A percentile compares a stretch with the other conserved stretches of the same genome.
phyloP scores from a whole-genome alignment of 2,329 filamentous ascomycete species.

The Penicillium sp. region DNA sequence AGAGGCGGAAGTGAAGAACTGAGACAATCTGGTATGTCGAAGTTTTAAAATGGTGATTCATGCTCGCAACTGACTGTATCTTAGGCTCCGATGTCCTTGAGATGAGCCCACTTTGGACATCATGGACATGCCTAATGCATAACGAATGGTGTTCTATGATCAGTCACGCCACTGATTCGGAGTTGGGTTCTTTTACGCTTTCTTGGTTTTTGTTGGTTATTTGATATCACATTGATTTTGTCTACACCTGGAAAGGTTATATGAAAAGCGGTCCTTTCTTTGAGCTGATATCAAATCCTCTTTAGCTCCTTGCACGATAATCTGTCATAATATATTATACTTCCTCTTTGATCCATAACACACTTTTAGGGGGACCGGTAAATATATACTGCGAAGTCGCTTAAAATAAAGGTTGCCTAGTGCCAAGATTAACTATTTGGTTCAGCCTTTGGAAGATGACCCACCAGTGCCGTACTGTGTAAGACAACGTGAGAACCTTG shows the following conservation, averaged over 20 bases:
- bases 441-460: neutral
- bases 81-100: neutral
- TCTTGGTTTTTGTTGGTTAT: neutral
- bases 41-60: neutral
- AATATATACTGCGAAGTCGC: neutral
- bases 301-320: no score
- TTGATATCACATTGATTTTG: neutral
- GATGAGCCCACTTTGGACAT: neutral
- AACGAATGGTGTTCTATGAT: neutral
- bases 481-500: neutral
- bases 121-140: neutral
- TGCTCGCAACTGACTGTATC: neutral
- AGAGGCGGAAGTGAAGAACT: neutral
- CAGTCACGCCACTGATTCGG: neutral
- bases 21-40: neutral
- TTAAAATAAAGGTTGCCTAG: constrained; percentile 4
- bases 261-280: neutral
- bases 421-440: neutral
- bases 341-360: no score
- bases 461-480: neutral
- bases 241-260: neutral
- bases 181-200: neutral
- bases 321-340: no score
- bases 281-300: no score
- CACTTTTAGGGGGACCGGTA: neutral